Evolutionary conservation across 352 stramenopile species (phyloP).

Genomic region (Pythium angustatum): DNA sequence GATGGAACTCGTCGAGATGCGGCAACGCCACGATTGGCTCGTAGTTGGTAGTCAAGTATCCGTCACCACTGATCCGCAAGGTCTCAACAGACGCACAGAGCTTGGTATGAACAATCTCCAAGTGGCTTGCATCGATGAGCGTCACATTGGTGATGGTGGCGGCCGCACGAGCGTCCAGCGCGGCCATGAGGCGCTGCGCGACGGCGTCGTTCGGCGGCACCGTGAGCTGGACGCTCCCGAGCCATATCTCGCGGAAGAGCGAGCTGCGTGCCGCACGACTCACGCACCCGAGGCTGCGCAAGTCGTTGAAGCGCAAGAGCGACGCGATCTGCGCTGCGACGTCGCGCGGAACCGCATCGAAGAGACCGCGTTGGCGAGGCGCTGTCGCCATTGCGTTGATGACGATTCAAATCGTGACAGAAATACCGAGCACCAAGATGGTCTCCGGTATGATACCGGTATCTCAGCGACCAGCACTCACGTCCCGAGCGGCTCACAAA

Average conservation of each 20-base stretch:
- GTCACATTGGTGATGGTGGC: neutral
- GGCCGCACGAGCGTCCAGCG: neutral
- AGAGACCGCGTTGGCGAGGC: neutral
- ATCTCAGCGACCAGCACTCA: constrained; percentile 19
- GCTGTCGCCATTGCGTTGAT: neutral
- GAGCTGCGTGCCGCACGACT: constrained; percentile 6
- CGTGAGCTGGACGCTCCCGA: constrained; percentile 2
- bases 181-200: neutral
- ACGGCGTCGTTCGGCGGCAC: constrained; percentile 15
- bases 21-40: constrained; percentile 12
- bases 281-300: constrained; percentile 14
- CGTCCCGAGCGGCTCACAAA: too few species aligned
- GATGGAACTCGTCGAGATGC: neutral
- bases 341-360: constrained; percentile 21
- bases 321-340: constrained; percentile 12
- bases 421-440: neutral
- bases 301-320: neutral
- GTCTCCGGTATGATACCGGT: constrained; percentile 13
- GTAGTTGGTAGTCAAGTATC: constrained; percentile 8
- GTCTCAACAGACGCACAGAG: neutral
- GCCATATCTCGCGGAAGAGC: constrained; percentile 16
- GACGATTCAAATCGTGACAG: neutral
- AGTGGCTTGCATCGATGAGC: constrained; percentile 4
- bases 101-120: neutral
- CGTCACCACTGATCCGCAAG: constrained; percentile 10